Conservation (phyloP, 306 rosid genomes). For the Rubus idaeus region DNA sequence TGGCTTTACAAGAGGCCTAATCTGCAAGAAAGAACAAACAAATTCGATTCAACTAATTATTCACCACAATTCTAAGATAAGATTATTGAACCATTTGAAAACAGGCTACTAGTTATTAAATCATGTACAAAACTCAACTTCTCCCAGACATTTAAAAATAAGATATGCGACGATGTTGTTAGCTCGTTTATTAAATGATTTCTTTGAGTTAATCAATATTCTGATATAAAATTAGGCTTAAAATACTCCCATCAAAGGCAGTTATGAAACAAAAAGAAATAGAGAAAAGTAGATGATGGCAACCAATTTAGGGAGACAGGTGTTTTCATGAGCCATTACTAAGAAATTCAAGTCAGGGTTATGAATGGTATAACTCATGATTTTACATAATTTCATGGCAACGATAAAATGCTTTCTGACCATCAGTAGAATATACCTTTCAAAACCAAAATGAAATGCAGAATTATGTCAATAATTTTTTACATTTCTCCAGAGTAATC, state of each 20-base stretch:
- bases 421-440: not conserved
- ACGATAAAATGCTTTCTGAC: not conserved
- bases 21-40: conserved; percentile 48
- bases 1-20: conserved; percentile 88
- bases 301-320: not conserved
- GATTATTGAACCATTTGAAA: conserved; percentile 18
- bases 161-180: not conserved
- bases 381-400: not conserved
- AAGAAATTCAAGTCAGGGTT: not conserved
- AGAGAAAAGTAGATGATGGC: not conserved
- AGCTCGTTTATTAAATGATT: not conserved
- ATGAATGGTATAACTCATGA: not conserved
- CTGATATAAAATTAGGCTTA: not conserved
- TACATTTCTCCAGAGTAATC: not conserved
- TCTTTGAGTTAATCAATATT: not conserved
- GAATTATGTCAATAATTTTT: not conserved
- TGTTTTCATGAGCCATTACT: not conserved
- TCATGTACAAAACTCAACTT: not conserved
- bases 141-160: not conserved
- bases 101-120: not conserved
- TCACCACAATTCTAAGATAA: not conserved
- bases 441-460: not conserved
- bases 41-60: conserved; percentile 20
- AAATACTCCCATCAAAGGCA: conserved; percentile 8
- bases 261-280: not conserved